Evolutionary conservation across 2,329 filamentous ascomycete species (phyloP).

Genomic region (Pseudogymnoascus sp.): DNA sequence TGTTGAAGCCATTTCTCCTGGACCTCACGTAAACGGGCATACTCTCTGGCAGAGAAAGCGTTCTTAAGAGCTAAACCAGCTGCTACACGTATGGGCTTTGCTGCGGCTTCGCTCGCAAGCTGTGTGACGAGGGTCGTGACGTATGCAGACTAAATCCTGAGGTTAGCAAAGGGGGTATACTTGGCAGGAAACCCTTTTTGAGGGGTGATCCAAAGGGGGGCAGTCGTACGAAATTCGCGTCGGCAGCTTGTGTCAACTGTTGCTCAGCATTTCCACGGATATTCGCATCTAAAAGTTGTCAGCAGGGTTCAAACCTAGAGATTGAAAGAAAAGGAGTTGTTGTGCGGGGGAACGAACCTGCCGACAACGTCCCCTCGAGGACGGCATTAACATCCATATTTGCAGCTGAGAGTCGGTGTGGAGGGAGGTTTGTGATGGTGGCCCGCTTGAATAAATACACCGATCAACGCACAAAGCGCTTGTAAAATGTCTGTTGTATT

Average conservation of each 20-base stretch:
- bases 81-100: constrained; percentile 80
- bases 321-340: constrained; percentile 12
- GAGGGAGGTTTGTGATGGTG: constrained; percentile 2
- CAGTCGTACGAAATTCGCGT: constrained; percentile 81
- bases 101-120: constrained; percentile 81
- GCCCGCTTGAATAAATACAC: constrained; percentile 9
- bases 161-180: constrained; percentile 18
- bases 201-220: constrained; percentile 28
- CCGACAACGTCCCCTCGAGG: constrained; percentile 91
- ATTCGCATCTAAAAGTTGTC: constrained; percentile 62
- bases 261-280: constrained; percentile 88
- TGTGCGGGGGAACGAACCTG: constrained; percentile 54
- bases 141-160: constrained; percentile 66
- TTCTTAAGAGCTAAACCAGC: constrained; percentile 97
- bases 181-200: constrained; percentile 18
- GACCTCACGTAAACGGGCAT: constrained; percentile 75
- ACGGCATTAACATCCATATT: constrained; percentile 96
- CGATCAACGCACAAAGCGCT: constrained; percentile 11
- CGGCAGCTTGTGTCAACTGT: constrained; percentile 85
- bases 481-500: constrained; percentile 10
- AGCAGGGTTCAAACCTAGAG: constrained; percentile 23
- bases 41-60: constrained; percentile 91
- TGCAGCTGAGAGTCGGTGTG: constrained; percentile 27
- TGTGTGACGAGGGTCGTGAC: constrained; percentile 87
- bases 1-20: constrained; percentile 89